phyloP scores from a whole-genome alignment of 177 flowering plant genomes.

The Vitis hybrid region DNA sequence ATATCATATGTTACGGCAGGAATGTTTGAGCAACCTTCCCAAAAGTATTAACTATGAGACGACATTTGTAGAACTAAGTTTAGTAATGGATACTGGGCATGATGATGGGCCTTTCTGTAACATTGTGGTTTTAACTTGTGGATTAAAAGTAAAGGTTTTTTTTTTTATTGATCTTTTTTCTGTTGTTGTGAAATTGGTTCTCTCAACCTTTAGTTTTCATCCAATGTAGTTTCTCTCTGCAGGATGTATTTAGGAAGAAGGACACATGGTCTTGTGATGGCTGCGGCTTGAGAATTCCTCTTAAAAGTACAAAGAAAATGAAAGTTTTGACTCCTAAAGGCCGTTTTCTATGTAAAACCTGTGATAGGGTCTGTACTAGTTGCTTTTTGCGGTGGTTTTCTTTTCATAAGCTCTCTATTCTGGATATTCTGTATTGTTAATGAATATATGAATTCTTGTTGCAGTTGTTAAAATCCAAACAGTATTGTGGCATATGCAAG shows the following conservation, averaged over 20 bases:
- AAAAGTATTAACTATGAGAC: no score
- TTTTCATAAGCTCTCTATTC: background rate
- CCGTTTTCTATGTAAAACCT: constrained; percentile 60
- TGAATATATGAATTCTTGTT: constrained; percentile 9
- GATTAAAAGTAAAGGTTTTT: background rate
- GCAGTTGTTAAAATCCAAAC: constrained; percentile 78
- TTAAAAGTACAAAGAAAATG: constrained; percentile 44
- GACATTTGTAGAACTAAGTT: no score
- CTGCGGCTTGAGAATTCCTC: constrained; percentile 65
- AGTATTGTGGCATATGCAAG: constrained; percentile 96
- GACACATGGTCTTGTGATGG: constrained; percentile 48
- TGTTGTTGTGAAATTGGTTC: background rate
- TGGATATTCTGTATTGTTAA: constrained; percentile 4
- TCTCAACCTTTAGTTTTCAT: background rate
- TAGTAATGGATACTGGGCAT: no score
- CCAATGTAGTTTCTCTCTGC: constrained; percentile 19
- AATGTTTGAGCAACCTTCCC: no score
- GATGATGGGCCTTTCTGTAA: no score
- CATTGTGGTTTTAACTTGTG: no score
- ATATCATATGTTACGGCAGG: no score
- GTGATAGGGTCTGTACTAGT: constrained; percentile 54
- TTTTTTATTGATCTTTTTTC: background rate
- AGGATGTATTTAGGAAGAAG: constrained; percentile 37
- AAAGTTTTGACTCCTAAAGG: constrained; percentile 32
- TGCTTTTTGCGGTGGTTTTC: constrained; percentile 2